Base-by-base conservation (phyloP, 306 rosid species). In the Cucumis melo region DNA sequence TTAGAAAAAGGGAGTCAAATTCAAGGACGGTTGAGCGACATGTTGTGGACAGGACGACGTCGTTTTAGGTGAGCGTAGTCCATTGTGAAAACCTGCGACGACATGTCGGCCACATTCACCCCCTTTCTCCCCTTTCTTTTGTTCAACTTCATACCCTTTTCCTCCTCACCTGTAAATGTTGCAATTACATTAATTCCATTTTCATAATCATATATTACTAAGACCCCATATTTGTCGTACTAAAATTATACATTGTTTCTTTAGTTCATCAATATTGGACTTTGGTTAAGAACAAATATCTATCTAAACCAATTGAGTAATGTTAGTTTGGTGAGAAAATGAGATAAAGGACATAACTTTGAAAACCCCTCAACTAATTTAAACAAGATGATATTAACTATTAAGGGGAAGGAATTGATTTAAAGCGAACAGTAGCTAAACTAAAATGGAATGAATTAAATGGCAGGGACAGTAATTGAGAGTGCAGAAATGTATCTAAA, bases 31-130 rank as follows among this genome's bases (percentile, higher is more conserved):
- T 34, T 17, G 77, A 29, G 21, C 46, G 87, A 55, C 81, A 87
- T 89, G 95, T 93, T 93, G 66, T 93, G 95, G 63, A 89, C 80
- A 32, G 97, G 97, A 72, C 85, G 93, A 59, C 93, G 78, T 76
- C 89, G 81, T 88, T 76, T 88, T 3, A 88, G 89, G 0, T 55
- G 21, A 19, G 78, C 23, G 63, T 93, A 93, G 83, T 91, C 98
- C 95, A 87, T 89, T 13, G 93, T 86, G 71, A 89, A 87, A 79
- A 77, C 77, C 67, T 76, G 65, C 55, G 91, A 80, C 67, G 82
- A 73, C 77, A 73, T 77, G 74, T 87, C 89, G 17, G 73, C 84
- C 19, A 42, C 72, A 11, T 88, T 88, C 73, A 44, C 65, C 90
- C 87, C 75, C 65, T 77, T 85, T 91, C 66, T 80, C 81, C 84